Evolutionary conservation across 1,139 yeast species (phyloP), one percentile per base, ranked within the genome.

Genomic region (Pichia sp.): DNA sequence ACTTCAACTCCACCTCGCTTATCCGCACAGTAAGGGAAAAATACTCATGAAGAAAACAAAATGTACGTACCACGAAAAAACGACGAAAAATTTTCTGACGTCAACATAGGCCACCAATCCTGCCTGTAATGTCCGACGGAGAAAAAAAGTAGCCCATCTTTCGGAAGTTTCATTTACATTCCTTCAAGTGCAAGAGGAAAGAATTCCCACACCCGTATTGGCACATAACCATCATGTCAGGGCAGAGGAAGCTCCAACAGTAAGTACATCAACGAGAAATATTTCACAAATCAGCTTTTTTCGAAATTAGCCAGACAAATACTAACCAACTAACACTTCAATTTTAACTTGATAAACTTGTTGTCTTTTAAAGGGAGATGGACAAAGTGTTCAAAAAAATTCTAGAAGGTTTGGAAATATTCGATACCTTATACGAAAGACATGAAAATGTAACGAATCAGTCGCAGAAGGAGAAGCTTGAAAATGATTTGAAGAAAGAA

Each of bases 351-450:
- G 34, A 31, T 10, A 5, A 6, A 45, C 14, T 16, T 30, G 31
- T 45, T 31, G 6, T 44, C 24, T 31, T 20, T 30, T 45, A 34
- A 41, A 69, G 73, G 68, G 95, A 86, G 75, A 83, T 86, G 64
- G 93, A 86, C 68, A 83, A 84, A 62, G 86, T 86, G 67, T 85
- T 85, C 74, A 87, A 87, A 71, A 86, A 85, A 74, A 84, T 87
- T 61, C 74, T 80, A 49, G 95, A 87, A 71, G 95, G 95, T 44
- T 71, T 86, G 53, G 82, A 83, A 53, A 76, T 80, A 50, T 87
- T 87, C 65, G 85, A 86, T 67, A 84, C 80, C 41, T 79, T 81
- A 56, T 84, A 85, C 65, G 91, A 85, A 54, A 82, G 89, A 65
- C 83, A 85, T 61, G 80, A 82, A 69, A 75, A 77, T 53, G 75